Evolutionary conservation across 495 filamentous ascomycete genomes (phyloP).

Genomic region (Podospora conica): DNA sequence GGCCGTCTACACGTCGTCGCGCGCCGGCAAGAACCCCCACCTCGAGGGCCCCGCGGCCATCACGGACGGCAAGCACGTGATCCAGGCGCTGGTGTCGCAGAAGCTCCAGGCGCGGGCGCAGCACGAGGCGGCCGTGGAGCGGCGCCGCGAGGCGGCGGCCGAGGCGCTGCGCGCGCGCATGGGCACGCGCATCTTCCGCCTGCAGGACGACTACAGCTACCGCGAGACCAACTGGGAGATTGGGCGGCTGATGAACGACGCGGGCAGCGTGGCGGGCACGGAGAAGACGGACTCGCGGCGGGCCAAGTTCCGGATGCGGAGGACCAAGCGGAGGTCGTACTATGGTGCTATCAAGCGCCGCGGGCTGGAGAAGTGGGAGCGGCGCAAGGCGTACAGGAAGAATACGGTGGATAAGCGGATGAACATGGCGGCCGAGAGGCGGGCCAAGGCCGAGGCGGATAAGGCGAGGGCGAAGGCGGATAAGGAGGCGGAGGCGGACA

Average conservation of each 20-base stretch:
- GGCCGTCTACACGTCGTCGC: background rate
- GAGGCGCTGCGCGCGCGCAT: slow-evolving; percentile 20
- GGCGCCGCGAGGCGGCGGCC: slow-evolving; percentile 13
- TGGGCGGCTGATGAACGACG: slow-evolving; percentile 46
- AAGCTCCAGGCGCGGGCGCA: slow-evolving; percentile 29
- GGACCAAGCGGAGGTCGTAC: slow-evolving; percentile 17
- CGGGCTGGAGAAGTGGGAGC: slow-evolving; percentile 19
- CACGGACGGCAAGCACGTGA: slow-evolving; percentile 20
- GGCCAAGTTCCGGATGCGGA: slow-evolving; percentile 25
- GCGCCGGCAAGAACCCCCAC: background rate
- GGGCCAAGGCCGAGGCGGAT: slow-evolving; percentile 2
- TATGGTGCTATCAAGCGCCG: slow-evolving; percentile 21
- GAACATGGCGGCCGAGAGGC: slow-evolving; percentile 9
- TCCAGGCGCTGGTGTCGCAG: slow-evolving; percentile 31
- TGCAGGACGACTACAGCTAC: slow-evolving; percentile 71
- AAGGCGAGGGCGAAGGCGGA: background rate
- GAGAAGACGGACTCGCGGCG: slow-evolving; percentile 25
- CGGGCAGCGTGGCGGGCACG: slow-evolving; percentile 23
- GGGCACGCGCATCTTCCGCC: slow-evolving; percentile 38
- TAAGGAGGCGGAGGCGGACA: background rate
- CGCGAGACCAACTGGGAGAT: slow-evolving; percentile 82
- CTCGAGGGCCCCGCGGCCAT: background rate
- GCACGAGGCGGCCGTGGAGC: slow-evolving; percentile 30
- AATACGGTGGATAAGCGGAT: slow-evolving; percentile 18
- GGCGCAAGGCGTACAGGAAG: slow-evolving; percentile 19